Evolutionary conservation across 257 asterid species (phyloP).

Genomic region (Gardenia jasminoides): DNA sequence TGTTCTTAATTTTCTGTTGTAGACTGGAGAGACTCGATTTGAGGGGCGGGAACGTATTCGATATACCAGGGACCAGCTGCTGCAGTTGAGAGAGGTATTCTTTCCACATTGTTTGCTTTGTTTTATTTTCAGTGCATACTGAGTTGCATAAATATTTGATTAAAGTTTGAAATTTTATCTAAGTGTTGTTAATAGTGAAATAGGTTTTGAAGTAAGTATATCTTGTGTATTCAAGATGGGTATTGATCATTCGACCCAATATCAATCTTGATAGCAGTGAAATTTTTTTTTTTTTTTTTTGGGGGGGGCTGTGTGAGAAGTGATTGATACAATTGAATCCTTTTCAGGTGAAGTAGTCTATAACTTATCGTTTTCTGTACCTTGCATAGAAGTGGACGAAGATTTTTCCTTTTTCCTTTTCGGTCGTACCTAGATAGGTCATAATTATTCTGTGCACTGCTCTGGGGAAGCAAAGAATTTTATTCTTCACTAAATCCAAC

Average conservation of each 20-base stretch:
- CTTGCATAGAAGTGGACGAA: not conserved
- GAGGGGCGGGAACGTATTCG: slow-evolving; percentile 69
- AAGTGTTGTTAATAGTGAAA: not conserved
- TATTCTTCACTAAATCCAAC: not conserved
- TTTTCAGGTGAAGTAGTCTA: not conserved
- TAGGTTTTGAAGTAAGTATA: not conserved
- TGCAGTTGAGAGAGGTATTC: slow-evolving; percentile 79
- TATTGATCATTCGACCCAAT: not conserved
- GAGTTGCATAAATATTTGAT: not conserved
- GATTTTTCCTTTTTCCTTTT: too few species aligned
- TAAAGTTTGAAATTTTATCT: not conserved
- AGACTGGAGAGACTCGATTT: slow-evolving; percentile 80
- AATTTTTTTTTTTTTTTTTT: too few species aligned
- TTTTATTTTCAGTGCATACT: not conserved
- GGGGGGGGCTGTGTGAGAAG: too few species aligned
- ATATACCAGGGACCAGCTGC: slow-evolving; percentile 69
- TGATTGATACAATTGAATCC: too few species aligned
- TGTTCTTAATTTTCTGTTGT: slow-evolving; percentile 6
- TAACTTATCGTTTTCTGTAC: not conserved
- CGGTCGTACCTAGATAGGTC: not conserved
- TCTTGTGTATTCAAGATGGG: not conserved
- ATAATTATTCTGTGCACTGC: not conserved
- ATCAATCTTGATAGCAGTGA: not conserved
- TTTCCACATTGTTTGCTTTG: not conserved
- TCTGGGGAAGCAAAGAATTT: not conserved